Percentiles rank a stretch among this genome's conserved stretches.
Evolutionary conservation across 2,329 filamentous ascomycete species (phyloP).

Genomic region (Mollisia scopiformis): DNA sequence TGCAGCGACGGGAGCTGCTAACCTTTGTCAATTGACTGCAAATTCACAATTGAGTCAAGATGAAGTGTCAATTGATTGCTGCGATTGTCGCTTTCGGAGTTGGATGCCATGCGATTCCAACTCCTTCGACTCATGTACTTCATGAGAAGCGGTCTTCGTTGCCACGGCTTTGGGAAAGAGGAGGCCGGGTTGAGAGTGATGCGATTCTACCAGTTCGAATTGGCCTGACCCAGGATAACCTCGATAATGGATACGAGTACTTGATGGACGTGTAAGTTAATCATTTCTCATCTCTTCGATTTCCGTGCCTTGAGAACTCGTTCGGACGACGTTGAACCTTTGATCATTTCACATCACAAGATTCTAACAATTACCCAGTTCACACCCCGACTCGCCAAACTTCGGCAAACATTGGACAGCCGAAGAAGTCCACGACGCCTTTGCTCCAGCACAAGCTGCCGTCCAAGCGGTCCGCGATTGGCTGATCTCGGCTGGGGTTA

Average conservation of each 20-base stretch:
- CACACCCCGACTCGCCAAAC: constrained; percentile 33
- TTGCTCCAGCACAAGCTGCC: constrained; percentile 36
- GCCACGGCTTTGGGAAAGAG: constrained; percentile 16
- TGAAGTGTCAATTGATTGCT: constrained; percentile 1
- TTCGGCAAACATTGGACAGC: constrained; percentile 41
- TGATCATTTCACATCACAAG: not conserved
- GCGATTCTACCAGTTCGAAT: constrained; percentile 26
- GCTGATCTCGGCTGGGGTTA: constrained; percentile 39
- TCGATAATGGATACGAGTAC: constrained; percentile 21
- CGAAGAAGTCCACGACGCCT: constrained; percentile 37
- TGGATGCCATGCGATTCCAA: constrained; percentile 14
- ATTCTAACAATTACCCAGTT: constrained; percentile 19
- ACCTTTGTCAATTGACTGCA: not conserved
- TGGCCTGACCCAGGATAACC: constrained; percentile 24
- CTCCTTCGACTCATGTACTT: constrained; percentile 12
- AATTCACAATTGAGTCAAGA: not conserved
- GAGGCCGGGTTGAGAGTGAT: constrained; percentile 16
- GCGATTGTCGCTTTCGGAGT: not conserved
- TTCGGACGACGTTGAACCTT: not conserved
- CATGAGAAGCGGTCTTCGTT: constrained; percentile 22
- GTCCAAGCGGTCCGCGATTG: constrained; percentile 38
- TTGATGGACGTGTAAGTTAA: constrained; percentile 28
- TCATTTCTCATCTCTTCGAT: not conserved
- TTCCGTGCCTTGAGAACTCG: not conserved
- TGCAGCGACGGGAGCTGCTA: not conserved